Evolutionary conservation across 2,329 filamentous ascomycete genomes (phyloP).

Genomic region (Penicillium capsulatum): DNA sequence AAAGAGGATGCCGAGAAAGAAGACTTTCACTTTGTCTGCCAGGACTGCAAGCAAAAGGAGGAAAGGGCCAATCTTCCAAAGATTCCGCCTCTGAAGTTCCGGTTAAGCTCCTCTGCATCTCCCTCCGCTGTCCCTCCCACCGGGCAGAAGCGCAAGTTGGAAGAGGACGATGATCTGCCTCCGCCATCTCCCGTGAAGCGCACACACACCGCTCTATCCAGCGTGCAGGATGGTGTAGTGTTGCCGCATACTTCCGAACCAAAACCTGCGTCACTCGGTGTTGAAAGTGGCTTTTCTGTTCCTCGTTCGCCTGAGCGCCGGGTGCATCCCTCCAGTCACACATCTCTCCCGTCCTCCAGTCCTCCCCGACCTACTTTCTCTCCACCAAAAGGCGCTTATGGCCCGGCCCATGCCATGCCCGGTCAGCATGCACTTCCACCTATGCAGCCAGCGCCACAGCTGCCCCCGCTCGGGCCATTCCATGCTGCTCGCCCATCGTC

Average conservation of each 20-base stretch:
- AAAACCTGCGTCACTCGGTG: conserved; percentile 9
- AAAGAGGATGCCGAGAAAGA: conserved; percentile 75
- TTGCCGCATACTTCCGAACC: conserved; percentile 15
- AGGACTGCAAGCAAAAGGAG: conserved; percentile 67
- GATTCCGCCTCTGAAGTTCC: conserved; percentile 58
- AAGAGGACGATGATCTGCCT: conserved; percentile 12
- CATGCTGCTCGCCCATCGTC: conserved; percentile 39
- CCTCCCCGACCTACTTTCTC: conserved; percentile 32
- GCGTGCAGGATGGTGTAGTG: conserved; percentile 21
- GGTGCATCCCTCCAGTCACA: conserved; percentile 20
- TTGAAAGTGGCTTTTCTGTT: conserved; percentile 15
- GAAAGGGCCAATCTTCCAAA: conserved; percentile 60
- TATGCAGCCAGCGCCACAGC: conserved; percentile 28
- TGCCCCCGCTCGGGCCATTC: conserved; percentile 32
- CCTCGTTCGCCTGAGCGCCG: conserved; percentile 31
- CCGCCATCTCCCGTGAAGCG: conserved; percentile 28
- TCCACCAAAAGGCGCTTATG: conserved; percentile 29
- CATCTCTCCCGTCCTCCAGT: conserved; percentile 21
- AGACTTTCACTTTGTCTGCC: conserved; percentile 84
- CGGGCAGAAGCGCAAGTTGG: conserved; percentile 21
- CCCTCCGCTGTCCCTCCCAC: conserved; percentile 32
- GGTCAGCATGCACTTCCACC: conserved; percentile 22
- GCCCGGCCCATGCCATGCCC: conserved; percentile 23
- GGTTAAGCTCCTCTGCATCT: conserved; percentile 49
- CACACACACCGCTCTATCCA: conserved; percentile 14